These are phyloP conservation scores for Stentor coeruleus DNA, from an alignment of 73 alveolate species.

Conservation along the genomic window DNA sequence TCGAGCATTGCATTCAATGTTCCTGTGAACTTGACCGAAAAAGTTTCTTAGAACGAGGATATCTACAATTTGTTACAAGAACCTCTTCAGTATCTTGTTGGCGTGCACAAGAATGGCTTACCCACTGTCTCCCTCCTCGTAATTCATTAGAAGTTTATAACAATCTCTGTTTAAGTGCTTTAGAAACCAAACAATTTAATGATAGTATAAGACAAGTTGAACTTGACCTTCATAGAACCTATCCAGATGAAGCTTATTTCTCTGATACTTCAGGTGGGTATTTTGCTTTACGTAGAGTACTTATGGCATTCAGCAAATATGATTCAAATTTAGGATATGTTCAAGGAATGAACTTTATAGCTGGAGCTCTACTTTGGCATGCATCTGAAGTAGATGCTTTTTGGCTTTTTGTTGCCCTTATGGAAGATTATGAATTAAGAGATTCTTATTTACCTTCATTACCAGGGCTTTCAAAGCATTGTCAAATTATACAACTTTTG, in stretches of 20 bases:
- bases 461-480: constrained; percentile 72
- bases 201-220: constrained; percentile 17
- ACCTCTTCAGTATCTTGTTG: not conserved
- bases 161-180: not conserved
- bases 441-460: constrained; percentile 57
- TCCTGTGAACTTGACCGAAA: not conserved
- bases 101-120: not conserved
- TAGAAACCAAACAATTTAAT: constrained; percentile 10
- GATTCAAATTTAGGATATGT: constrained; percentile 57
- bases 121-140: constrained; percentile 18
- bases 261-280: constrained; percentile 17
- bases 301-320: constrained; percentile 53
- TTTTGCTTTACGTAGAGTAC: constrained; percentile 3
- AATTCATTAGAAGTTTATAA: constrained; percentile 1
- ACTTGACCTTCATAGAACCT: constrained; percentile 21
- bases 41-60: not conserved
- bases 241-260: constrained; percentile 21
- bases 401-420: constrained; percentile 79
- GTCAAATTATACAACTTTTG: constrained; percentile 39
- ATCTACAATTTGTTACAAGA: not conserved
- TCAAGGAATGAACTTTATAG: constrained; percentile 91
- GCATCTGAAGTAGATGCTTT: constrained; percentile 78
- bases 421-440: constrained; percentile 78
- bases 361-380: constrained; percentile 78
- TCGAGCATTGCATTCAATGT: constrained; percentile 20